Percentiles rank a stretch among this genome's conserved stretches.
phyloP scores from a whole-genome alignment of 2,329 filamentous ascomycete species.

The Penicillium sp. region DNA sequence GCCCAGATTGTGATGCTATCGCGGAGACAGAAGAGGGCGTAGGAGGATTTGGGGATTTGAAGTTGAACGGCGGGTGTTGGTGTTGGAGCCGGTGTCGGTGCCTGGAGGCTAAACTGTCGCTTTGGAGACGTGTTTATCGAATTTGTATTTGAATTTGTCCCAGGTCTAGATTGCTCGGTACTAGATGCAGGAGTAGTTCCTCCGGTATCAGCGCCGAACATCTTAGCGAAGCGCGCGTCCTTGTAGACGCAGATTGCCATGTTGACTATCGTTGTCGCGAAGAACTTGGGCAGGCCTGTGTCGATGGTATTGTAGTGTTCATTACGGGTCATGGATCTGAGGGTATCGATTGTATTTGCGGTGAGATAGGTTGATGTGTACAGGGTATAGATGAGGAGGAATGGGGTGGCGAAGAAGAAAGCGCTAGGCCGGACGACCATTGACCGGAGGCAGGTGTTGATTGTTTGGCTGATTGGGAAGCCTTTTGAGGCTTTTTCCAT shows the following conservation, averaged over 20 bases:
- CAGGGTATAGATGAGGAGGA: conserved; percentile 53
- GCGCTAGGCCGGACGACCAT: conserved; percentile 40
- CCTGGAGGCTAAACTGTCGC: conserved; percentile 13
- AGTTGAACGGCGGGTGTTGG: conserved; percentile 32
- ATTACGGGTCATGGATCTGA: conserved; percentile 61
- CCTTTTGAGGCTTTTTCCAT: conserved; percentile 50
- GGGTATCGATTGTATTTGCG: conserved; percentile 82
- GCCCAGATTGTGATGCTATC: conserved; percentile 90
- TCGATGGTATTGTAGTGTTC: conserved; percentile 60
- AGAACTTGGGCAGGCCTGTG: conserved; percentile 74
- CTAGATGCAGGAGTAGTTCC: conserved; percentile 48
- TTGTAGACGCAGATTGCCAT: conserved; percentile 85
- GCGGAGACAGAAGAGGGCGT: conserved; percentile 72
- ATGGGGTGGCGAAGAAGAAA: conserved; percentile 49
- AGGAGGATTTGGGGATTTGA: conserved; percentile 64
- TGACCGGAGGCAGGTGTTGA: conserved; percentile 39
- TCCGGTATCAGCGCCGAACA: conserved; percentile 80
- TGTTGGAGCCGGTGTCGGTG: conserved; percentile 5
- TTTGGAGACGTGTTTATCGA: conserved; percentile 2
- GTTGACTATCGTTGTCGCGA: conserved; percentile 75
- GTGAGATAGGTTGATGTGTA: conserved; percentile 89
- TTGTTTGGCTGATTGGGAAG: conserved; percentile 41
- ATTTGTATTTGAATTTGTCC: too few species aligned
- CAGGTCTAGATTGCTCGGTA: conserved; percentile 17
- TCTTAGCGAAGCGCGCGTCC: conserved; percentile 75